Evolutionary conservation across 257 asterid genomes (phyloP), one percentile per base, ranked within the genome.

Genomic region (Euphrasia confusa): DNA sequence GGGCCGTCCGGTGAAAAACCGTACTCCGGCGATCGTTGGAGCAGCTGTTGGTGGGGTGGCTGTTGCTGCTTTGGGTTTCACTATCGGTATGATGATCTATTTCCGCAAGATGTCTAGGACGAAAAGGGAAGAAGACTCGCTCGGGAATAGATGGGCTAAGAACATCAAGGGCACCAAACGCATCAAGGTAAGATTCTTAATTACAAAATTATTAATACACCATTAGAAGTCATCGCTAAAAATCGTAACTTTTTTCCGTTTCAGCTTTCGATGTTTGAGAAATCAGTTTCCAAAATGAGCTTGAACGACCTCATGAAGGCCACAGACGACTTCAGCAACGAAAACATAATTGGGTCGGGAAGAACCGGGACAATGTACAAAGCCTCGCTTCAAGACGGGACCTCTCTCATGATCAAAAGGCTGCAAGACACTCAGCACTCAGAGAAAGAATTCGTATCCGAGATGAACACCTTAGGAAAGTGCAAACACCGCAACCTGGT

Each of bases 291-390:
- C 14, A 83, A 83, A 63, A 81, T 86, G 88, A 86, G 74, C 79
- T 53, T 86, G 30, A 71, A 73, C 37, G 88, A 86, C 73, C 88
- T 86, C 74, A 83, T 86, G 95, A 83, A 83, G 79, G 88, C 86
- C 24, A 86, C 95, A 2, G 63, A 76, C 21, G 77, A 76, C 75
- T 86, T 86, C 79, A 75, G 81, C 79, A 83, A 83, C 33, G 81
- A 71, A 67, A 86, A 86, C 35, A 83, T 86, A 40, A 65, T 86
- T 5, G 88, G 81, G 68, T 33, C 83, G 0, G 95, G 86, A 60
- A 74, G 95, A 78, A 79, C 95, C 10, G 91, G 91, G 57, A 78
- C 88, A 9, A 68, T 72, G 64, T 86, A 83, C 88, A 83, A 72
- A 70, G 95, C 88, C 14, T 70, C 75, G 0, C 82, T 86, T 33